Evolutionary conservation across 495 filamentous ascomycete genomes (phyloP).

Genomic region (Xylaria venustula): DNA sequence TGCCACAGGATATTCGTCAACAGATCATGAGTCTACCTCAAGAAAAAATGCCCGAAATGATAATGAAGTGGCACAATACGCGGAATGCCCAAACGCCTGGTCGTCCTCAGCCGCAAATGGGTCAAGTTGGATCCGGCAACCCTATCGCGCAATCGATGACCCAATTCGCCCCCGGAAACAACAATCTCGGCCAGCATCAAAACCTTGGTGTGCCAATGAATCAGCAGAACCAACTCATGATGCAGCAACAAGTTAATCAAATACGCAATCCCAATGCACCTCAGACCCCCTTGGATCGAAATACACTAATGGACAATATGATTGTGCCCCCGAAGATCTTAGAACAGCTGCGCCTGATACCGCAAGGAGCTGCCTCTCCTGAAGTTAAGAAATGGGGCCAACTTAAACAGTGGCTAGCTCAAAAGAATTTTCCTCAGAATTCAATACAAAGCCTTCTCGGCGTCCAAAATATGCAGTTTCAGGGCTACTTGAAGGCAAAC

Average conservation of each 20-base stretch:
- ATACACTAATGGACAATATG: slow-evolving; percentile 38
- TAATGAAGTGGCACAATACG: slow-evolving; percentile 36
- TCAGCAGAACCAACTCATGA: slow-evolving; percentile 32
- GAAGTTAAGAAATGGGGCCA: slow-evolving; percentile 70
- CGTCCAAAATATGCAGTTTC: slow-evolving; percentile 58
- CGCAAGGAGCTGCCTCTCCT: slow-evolving; percentile 43
- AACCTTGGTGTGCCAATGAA: slow-evolving; percentile 32
- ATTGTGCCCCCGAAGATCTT: slow-evolving; percentile 32
- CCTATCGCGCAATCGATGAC: slow-evolving; percentile 29
- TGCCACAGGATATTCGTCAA: slow-evolving; percentile 32
- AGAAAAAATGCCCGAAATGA: slow-evolving; percentile 42
- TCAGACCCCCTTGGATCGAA: slow-evolving; percentile 15
- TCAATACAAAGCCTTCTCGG: slow-evolving; percentile 45
- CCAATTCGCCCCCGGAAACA: slow-evolving; percentile 27
- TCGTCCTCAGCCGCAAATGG: slow-evolving; percentile 31
- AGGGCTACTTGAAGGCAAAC: slow-evolving; percentile 27
- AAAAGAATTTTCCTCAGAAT: slow-evolving; percentile 45
- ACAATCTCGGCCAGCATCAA: slow-evolving; percentile 23
- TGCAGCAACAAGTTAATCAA: slow-evolving; percentile 34
- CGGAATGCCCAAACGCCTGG: slow-evolving; percentile 19
- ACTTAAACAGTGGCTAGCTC: slow-evolving; percentile 60
- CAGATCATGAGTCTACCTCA: slow-evolving; percentile 30
- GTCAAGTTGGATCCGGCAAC: slow-evolving; percentile 34
- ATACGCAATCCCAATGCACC: slow-evolving; percentile 24
- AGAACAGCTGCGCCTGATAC: slow-evolving; percentile 13